Conservation (phyloP, 2,329 filamentous ascomycete genomes). For the Albifimbria verrucaria region DNA sequence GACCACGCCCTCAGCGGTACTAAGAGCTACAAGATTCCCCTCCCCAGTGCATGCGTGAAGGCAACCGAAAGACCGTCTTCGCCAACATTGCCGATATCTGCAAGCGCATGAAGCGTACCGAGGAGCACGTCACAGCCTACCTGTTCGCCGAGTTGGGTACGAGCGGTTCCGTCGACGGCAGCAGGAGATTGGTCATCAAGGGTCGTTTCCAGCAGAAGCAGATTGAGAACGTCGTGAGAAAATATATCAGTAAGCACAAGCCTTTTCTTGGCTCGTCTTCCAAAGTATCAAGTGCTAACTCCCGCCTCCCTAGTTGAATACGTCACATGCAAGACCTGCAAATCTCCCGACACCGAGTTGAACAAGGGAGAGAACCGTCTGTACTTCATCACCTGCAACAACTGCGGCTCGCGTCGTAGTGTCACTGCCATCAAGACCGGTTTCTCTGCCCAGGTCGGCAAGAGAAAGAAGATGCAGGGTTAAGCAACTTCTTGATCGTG, state of each 20-base stretch:
- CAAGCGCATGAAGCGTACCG: slow-evolving; percentile 98
- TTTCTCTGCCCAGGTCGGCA: slow-evolving; percentile 99
- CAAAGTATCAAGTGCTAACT: background rate
- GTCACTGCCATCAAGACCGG: slow-evolving; percentile 99
- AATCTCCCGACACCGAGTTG: slow-evolving; percentile 89
- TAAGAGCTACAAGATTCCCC: slow-evolving; percentile 99
- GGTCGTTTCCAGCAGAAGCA: slow-evolving; percentile 99
- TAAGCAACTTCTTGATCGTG: slow-evolving; percentile 47
- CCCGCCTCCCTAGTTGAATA: slow-evolving; percentile 67
- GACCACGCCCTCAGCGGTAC: slow-evolving; percentile 85
- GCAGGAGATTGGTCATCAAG: slow-evolving; percentile 93
- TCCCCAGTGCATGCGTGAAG: slow-evolving; percentile 97
- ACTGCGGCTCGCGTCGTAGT: slow-evolving; percentile 75
- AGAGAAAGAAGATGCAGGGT: slow-evolving; percentile 91
- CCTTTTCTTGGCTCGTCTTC: background rate
- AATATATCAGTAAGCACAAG: slow-evolving; percentile 76
- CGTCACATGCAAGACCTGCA: slow-evolving; percentile 98
- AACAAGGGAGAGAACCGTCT: slow-evolving; percentile 99
- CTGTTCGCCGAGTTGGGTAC: slow-evolving; percentile 98
- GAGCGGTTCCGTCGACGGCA: slow-evolving; percentile 90
- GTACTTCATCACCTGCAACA: slow-evolving; percentile 96
- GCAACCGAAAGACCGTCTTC: slow-evolving; percentile 99
- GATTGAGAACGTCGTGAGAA: slow-evolving; percentile 93
- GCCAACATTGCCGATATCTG: slow-evolving; percentile 98
- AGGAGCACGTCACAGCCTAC: slow-evolving; percentile 96